Conservation (phyloP, 176 grass and related monocot genomes). For the Rhynchospora breviuscula region DNA sequence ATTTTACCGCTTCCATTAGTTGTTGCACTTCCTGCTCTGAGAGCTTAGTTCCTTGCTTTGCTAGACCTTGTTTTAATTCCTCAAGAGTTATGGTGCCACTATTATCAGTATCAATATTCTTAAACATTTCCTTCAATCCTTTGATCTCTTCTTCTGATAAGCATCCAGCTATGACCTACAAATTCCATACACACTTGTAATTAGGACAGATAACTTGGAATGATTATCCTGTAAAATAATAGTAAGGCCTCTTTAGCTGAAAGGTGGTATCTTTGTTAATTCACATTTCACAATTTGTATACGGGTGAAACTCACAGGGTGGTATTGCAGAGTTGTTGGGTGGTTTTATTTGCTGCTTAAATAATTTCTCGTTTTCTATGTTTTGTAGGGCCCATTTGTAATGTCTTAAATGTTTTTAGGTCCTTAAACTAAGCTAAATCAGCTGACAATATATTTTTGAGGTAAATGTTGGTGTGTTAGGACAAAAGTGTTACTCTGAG, state of each 20-base stretch:
- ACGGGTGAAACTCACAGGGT: not conserved
- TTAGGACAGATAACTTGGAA: not conserved
- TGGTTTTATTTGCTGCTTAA: not conserved
- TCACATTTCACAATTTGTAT: not conserved
- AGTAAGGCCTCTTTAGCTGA: not conserved
- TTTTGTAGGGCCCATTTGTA: not conserved
- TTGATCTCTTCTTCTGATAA: slow-evolving; percentile 86
- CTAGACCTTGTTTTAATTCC: slow-evolving; percentile 56
- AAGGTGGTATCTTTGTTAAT: not conserved
- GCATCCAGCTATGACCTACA: slow-evolving; percentile 74
- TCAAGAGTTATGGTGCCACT: slow-evolving; percentile 80
- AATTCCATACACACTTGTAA: not conserved
- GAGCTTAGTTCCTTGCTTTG: slow-evolving; percentile 66
- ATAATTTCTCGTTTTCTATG: not conserved
- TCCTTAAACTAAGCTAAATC: not conserved
- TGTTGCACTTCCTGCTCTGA: slow-evolving; percentile 63
- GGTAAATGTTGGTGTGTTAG: not conserved
- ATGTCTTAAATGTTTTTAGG: not conserved
- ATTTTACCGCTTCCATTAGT: slow-evolving; percentile 85
- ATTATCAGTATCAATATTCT: slow-evolving; percentile 77
- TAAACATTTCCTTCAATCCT: slow-evolving; percentile 88
- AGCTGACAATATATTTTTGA: not conserved
- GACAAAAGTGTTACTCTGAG: slow-evolving; percentile 36
- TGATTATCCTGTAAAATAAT: not conserved
- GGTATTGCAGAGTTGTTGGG: not conserved